Percentiles rank a stretch among this genome's conserved stretches.
These are phyloP conservation scores for Colletotrichum zoysiae DNA, from an alignment of 2,329 filamentous ascomycete genomes.

Conservation along the genomic window DNA sequence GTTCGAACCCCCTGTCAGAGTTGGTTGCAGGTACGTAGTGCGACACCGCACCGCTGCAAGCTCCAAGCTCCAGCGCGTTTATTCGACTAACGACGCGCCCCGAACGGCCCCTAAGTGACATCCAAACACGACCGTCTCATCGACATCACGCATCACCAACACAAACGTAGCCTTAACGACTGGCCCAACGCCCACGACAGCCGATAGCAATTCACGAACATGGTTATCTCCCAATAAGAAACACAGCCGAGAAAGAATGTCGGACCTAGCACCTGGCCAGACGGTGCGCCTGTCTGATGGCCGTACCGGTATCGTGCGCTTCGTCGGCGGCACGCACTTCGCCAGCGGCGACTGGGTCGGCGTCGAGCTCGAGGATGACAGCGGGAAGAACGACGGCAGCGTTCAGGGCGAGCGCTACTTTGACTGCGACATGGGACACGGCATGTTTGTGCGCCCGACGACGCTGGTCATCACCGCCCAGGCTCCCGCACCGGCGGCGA, in stretches of 20 bases:
- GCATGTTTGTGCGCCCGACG: constrained; percentile 87
- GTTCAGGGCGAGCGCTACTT: constrained; percentile 92
- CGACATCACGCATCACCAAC: constrained; percentile 22
- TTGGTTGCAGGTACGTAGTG: constrained; percentile 4
- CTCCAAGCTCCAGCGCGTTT: constrained; percentile 35
- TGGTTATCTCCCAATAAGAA: constrained; percentile 32
- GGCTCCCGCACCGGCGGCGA: constrained; percentile 51
- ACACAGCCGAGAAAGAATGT: constrained; percentile 56
- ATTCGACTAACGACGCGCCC: constrained; percentile 38
- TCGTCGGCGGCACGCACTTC: constrained; percentile 83
- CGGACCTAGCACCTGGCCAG: constrained; percentile 75
- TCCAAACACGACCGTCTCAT: constrained; percentile 33
- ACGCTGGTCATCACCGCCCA: constrained; percentile 73
- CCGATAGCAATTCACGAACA: constrained; percentile 29
- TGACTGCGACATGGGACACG: constrained; percentile 79
- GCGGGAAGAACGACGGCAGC: constrained; percentile 94
- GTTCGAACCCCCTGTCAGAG: constrained; percentile 17
- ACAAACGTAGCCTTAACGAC: constrained; percentile 23
- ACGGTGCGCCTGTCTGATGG: constrained; percentile 84
- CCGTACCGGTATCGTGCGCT: constrained; percentile 82
- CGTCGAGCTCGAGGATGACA: constrained; percentile 84
- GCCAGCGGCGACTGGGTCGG: constrained; percentile 89
- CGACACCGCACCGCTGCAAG: background rate
- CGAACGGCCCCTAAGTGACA: constrained; percentile 25
- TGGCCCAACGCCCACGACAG: constrained; percentile 21